Conservation (phyloP, 352 stramenopile genomes). For the Phytophthora colocasiae region DNA sequence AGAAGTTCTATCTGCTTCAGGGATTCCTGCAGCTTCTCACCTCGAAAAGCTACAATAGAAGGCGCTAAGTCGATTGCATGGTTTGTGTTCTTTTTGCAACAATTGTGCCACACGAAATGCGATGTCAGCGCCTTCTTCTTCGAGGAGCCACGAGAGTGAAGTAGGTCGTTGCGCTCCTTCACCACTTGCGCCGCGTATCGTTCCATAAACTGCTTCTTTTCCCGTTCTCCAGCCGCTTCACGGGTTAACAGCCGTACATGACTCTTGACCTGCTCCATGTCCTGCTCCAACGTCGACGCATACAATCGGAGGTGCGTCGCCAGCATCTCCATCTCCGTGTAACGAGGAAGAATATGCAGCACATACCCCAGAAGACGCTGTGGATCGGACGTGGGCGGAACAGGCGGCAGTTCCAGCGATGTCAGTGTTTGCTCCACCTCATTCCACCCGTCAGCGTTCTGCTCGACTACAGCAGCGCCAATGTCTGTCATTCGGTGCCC, state of each 20-base stretch:
- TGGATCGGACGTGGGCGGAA: constrained; percentile 79
- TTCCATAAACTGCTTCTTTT: constrained; percentile 86
- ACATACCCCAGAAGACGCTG: constrained; percentile 81
- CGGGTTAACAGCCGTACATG: constrained; percentile 63
- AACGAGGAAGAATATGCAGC: constrained; percentile 77
- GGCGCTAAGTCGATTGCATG: constrained; percentile 73
- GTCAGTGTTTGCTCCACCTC: constrained; percentile 66
- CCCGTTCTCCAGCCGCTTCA: constrained; percentile 58
- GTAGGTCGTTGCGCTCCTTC: constrained; percentile 84
- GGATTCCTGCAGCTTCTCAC: constrained; percentile 74
- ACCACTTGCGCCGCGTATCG: constrained; percentile 84
- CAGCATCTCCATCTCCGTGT: constrained; percentile 86
- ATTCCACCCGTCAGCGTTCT: constrained; percentile 49
- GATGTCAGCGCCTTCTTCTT: constrained; percentile 46
- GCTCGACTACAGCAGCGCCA: background rate
- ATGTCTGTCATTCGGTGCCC: constrained; percentile 18
- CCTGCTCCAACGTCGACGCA: constrained; percentile 72
- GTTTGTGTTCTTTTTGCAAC: constrained; percentile 81
- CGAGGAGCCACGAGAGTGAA: constrained; percentile 59
- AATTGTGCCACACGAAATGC: constrained; percentile 84
- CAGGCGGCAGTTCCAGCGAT: constrained; percentile 56
- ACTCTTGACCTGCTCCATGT: constrained; percentile 76
- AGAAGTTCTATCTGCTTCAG: constrained; percentile 53
- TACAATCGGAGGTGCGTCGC: constrained; percentile 79
- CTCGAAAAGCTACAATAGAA: constrained; percentile 76